Conservation (phyloP, 2,329 filamentous ascomycete genomes). For the Exutisphaerella laricina region DNA sequence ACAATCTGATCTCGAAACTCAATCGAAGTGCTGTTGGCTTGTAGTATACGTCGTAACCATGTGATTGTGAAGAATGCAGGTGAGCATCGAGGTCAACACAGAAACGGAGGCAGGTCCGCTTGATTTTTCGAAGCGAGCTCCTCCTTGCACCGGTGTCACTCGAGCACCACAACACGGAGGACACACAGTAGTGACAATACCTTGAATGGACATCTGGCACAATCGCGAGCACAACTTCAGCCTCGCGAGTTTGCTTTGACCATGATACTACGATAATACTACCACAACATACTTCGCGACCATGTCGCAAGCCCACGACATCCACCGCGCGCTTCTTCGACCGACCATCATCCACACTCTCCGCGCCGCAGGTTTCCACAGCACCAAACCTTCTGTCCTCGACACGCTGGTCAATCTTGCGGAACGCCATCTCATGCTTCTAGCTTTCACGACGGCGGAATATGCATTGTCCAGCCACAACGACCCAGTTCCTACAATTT, state of each 20-base stretch:
- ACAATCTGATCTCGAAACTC: too few species aligned
- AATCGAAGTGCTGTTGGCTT: too few species aligned
- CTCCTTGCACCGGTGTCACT: too few species aligned
- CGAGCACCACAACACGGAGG: background rate
- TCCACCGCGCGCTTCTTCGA: constrained; percentile 74
- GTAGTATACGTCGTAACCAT: too few species aligned
- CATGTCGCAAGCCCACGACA: constrained; percentile 32
- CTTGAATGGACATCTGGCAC: background rate
- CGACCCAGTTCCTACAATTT: constrained; percentile 58
- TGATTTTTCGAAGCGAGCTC: too few species aligned
- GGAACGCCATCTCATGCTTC: constrained; percentile 69
- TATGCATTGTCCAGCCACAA: constrained; percentile 68
- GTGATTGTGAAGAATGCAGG: too few species aligned
- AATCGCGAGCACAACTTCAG: background rate
- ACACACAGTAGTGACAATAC: too few species aligned
- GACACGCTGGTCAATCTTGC: constrained; percentile 85
- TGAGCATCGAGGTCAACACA: too few species aligned
- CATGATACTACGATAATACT: constrained; percentile 21
- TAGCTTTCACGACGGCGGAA: constrained; percentile 65
- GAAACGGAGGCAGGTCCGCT: background rate
- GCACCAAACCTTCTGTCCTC: constrained; percentile 72
- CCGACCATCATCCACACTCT: constrained; percentile 87
- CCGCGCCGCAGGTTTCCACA: constrained; percentile 83
- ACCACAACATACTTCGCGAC: constrained; percentile 4
- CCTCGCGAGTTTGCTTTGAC: constrained; percentile 2